Percentiles rank a stretch among this genome's conserved stretches.
Evolutionary conservation across 2,329 filamentous ascomycete species (phyloP).

Genomic region (Nothophaeocryptopus gaeumannii): DNA sequence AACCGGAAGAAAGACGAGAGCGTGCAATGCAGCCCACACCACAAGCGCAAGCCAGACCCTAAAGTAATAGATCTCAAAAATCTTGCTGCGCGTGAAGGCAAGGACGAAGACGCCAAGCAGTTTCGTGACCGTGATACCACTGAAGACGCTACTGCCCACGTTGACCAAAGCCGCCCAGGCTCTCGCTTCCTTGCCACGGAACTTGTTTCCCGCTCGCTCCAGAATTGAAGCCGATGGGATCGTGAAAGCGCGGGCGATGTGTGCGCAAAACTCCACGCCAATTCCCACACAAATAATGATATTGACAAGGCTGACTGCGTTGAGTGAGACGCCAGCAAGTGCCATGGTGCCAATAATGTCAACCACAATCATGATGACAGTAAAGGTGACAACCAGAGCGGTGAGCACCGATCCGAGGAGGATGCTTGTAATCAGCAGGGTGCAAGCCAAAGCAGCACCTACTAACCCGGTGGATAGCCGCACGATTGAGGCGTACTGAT

Average conservation of each 20-base stretch:
- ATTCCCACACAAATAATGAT: conserved; percentile 97
- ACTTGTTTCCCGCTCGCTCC: conserved; percentile 70
- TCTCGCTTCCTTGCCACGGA: conserved; percentile 77
- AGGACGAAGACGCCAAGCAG: conserved; percentile 86
- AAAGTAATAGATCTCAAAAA: conserved; percentile 99
- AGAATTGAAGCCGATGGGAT: conserved; percentile 82
- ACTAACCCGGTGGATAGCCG: conserved; percentile 75
- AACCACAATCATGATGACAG: conserved; percentile 87
- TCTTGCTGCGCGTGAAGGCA: conserved; percentile 94
- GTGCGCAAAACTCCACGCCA: conserved; percentile 93
- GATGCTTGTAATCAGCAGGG: conserved; percentile 73
- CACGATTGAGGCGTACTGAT: conserved; percentile 88
- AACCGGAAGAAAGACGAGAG: conserved; percentile 87
- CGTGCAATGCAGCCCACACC: conserved; percentile 81
- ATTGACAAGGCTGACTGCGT: conserved; percentile 93
- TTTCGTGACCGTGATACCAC: conserved; percentile 94
- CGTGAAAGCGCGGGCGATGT: conserved; percentile 92
- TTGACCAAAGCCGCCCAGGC: conserved; percentile 93
- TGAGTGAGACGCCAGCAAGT: conserved; percentile 80
- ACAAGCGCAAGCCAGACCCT: conserved; percentile 92
- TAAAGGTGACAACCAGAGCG: conserved; percentile 75
- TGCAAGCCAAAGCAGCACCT: conserved; percentile 78
- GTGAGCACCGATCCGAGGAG: conserved; percentile 83
- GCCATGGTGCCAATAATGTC: conserved; percentile 97
- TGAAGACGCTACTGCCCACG: conserved; percentile 91